These are phyloP conservation scores for Eucalyptus guilfoylei DNA, from an alignment of 345 rosid species.

Conservation along the genomic window DNA sequence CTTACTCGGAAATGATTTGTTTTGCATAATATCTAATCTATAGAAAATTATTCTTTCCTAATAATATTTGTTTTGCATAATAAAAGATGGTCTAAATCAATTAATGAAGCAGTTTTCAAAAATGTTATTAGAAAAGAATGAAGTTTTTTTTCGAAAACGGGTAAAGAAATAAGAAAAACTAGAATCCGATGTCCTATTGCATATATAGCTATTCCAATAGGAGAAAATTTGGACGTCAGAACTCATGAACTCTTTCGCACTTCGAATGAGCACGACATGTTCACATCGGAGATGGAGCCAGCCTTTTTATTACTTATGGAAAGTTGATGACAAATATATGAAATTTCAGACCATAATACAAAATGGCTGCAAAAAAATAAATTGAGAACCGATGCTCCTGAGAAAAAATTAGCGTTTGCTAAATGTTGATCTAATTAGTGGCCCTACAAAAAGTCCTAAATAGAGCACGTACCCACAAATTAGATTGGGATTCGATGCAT, in stretches of 20 bases:
- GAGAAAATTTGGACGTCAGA: not conserved
- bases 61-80: not conserved
- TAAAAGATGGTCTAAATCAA: not conserved
- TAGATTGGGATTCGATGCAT: not conserved
- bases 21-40: not conserved
- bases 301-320: not conserved
- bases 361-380: constrained; percentile 2
- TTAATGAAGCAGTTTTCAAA: not conserved
- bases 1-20: not conserved
- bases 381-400: not conserved
- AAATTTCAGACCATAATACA: not conserved
- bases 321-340: not conserved
- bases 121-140: too few relatives aligned
- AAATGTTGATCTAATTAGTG: not conserved
- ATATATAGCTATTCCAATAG: not conserved
- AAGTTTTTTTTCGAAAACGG: not conserved
- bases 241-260: not conserved
- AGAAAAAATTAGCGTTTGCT: not conserved
- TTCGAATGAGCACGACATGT: not conserved
- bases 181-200: not conserved
- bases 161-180: not conserved
- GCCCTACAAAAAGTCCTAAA: not conserved
- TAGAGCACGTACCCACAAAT: not conserved
- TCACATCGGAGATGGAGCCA: not conserved
- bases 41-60: not conserved